phyloP scores from a whole-genome alignment of 148 eudicot genomes.

The Amaranthus palmeri region DNA sequence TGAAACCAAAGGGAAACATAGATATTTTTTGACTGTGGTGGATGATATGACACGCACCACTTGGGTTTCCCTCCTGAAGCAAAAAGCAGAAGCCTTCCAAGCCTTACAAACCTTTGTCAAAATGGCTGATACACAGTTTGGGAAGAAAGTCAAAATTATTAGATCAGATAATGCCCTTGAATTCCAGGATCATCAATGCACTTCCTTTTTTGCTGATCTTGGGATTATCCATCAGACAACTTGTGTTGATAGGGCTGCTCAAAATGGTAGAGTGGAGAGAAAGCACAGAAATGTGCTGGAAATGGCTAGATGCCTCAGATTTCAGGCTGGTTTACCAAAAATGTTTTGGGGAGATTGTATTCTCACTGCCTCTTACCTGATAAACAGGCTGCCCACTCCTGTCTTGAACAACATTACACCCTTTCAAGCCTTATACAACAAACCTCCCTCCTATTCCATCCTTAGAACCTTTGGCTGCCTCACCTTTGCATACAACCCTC shows the following conservation, averaged over 20 bases:
- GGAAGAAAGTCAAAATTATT: background rate
- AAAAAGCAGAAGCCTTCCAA: background rate
- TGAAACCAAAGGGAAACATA: background rate
- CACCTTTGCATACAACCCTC: background rate
- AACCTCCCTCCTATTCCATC: too few species aligned
- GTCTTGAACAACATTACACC: too few species aligned
- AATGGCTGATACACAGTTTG: background rate
- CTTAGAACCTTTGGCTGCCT: background rate
- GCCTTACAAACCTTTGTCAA: background rate
- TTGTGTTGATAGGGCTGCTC: background rate
- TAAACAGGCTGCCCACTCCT: too few species aligned
- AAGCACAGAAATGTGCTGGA: background rate
- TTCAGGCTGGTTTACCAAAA: too few species aligned
- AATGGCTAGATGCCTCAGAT: too few species aligned
- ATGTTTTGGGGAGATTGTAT: background rate
- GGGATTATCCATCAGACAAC: background rate
- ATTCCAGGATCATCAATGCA: background rate
- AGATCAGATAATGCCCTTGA: background rate
- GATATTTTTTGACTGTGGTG: background rate
- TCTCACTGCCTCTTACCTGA: too few species aligned
- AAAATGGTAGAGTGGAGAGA: background rate
- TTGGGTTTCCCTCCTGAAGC: background rate
- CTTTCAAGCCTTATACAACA: too few species aligned
- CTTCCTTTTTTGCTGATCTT: background rate
- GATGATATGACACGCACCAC: background rate